phyloP scores from a whole-genome alignment of 768 basidiomycete species.

The Cytidiella melzeri region DNA sequence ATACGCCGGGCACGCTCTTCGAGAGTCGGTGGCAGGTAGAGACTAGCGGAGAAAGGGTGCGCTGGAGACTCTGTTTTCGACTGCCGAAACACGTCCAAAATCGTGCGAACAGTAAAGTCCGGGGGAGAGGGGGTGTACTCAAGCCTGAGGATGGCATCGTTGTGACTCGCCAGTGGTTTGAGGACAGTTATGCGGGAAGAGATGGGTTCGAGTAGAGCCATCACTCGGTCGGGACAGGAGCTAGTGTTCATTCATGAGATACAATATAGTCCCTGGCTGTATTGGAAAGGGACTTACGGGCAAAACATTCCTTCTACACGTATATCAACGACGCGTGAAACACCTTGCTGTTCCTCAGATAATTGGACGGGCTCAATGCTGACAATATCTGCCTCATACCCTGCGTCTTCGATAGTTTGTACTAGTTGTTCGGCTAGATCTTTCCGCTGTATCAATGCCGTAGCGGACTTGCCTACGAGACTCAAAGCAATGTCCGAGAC shows the following conservation, averaged over 20 bases:
- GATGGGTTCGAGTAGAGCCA: slow-evolving; percentile 32
- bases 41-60: slow-evolving; percentile 37
- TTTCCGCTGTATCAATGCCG: slow-evolving; percentile 35
- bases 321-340: slow-evolving; percentile 43
- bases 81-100: slow-evolving; percentile 41
- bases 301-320: slow-evolving; percentile 62
- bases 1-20: slow-evolving; percentile 54
- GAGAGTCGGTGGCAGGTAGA: slow-evolving; percentile 48
- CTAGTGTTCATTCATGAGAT: slow-evolving; percentile 19
- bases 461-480: slow-evolving; percentile 56
- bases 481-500: slow-evolving; percentile 51
- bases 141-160: slow-evolving; percentile 40
- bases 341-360: slow-evolving; percentile 31
- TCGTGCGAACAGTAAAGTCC: slow-evolving; percentile 57
- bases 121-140: slow-evolving; percentile 49
- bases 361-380: slow-evolving; percentile 25
- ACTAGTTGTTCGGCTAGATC: slow-evolving; percentile 22
- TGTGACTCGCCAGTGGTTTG: slow-evolving; percentile 33
- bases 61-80: slow-evolving; percentile 31
- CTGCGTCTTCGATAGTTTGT: slow-evolving; percentile 32
- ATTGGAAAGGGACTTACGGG: slow-evolving; percentile 39
- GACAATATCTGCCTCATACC: slow-evolving; percentile 35
- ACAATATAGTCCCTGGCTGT: too few species aligned
- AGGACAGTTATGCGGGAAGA: slow-evolving; percentile 31
- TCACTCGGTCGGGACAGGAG: slow-evolving; percentile 49